phyloP scores from a whole-genome alignment of 768 basidiomycete species.

The Amanita polypyramis region DNA sequence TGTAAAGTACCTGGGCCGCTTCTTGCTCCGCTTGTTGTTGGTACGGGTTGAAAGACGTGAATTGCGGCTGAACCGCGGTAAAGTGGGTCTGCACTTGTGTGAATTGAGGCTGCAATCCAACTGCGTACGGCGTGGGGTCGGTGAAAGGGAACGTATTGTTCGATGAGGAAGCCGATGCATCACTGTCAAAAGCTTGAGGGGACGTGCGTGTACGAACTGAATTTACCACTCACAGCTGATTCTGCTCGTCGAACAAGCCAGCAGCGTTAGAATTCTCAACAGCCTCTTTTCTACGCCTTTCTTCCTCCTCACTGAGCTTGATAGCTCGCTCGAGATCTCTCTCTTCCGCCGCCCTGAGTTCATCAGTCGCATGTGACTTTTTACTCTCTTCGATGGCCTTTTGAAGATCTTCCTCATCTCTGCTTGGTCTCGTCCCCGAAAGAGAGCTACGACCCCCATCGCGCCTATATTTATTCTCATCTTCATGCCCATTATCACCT shows the following conservation, averaged over 20 bases:
- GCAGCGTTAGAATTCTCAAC: slow-evolving; percentile 65
- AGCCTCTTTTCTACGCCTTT: slow-evolving; percentile 59
- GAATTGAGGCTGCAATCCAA: slow-evolving; percentile 44
- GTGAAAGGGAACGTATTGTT: slow-evolving; percentile 55
- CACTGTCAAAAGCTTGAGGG: slow-evolving; percentile 14
- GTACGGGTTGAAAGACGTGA: slow-evolving; percentile 89
- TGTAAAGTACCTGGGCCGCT: slow-evolving; percentile 45
- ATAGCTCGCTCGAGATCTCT: slow-evolving; percentile 79
- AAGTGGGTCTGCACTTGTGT: slow-evolving; percentile 64
- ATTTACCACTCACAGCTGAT: slow-evolving; percentile 51
- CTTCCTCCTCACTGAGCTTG: slow-evolving; percentile 84
- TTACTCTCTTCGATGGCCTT: slow-evolving; percentile 89
- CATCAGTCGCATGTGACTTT: slow-evolving; percentile 58
- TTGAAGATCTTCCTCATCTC: slow-evolving; percentile 76
- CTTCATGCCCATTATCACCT: slow-evolving; percentile 21
- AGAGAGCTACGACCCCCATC: slow-evolving; percentile 11
- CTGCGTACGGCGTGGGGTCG: slow-evolving; percentile 50
- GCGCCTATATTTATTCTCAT: slow-evolving; percentile 36
- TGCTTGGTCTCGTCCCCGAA: slow-evolving; percentile 23
- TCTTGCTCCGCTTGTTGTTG: slow-evolving; percentile 91
- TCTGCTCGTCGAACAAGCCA: slow-evolving; percentile 78
- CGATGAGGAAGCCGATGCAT: slow-evolving; percentile 19
- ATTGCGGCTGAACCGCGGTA: slow-evolving; percentile 71
- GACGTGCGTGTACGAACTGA: slow-evolving; percentile 1
- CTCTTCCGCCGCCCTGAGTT: slow-evolving; percentile 57